Evolutionary conservation across 2,329 filamentous ascomycete genomes (phyloP).

Genomic region (Emergomyces pasteurianus): DNA sequence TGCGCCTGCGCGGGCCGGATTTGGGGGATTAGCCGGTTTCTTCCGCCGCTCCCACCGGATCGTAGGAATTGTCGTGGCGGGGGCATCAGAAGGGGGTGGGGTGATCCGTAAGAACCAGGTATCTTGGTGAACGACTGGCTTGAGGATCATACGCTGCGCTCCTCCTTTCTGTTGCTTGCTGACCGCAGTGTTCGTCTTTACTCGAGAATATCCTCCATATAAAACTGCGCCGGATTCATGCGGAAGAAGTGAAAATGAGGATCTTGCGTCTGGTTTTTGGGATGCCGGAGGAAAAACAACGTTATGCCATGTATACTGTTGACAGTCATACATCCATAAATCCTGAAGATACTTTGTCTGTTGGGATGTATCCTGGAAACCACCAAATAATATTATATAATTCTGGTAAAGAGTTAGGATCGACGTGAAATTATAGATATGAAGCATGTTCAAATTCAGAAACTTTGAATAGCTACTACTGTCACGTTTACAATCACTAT

Average conservation of each 20-base stretch:
- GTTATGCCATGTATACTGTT: conserved; percentile 72
- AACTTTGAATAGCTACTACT: too few relatives aligned
- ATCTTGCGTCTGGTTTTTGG: conserved; percentile 79
- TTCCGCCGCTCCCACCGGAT: conserved; percentile 90
- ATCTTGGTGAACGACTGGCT: conserved; percentile 86
- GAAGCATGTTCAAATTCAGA: neutral
- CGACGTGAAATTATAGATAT: neutral
- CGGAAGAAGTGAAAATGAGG: conserved; percentile 82
- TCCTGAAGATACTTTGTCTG: conserved; percentile 90
- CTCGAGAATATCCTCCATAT: conserved; percentile 85
- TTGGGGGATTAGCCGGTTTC: conserved; percentile 78
- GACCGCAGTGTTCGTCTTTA: conserved; percentile 54
- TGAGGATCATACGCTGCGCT: conserved; percentile 57
- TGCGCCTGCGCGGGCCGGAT: conserved; percentile 69
- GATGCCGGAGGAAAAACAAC: conserved; percentile 64
- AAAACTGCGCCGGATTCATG: conserved; percentile 83
- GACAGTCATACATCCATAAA: conserved; percentile 89
- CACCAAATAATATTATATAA: conserved; percentile 89
- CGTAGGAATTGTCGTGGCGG: conserved; percentile 52
- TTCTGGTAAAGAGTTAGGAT: conserved; percentile 37
- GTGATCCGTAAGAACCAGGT: conserved; percentile 83
- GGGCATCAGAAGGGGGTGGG: conserved; percentile 56
- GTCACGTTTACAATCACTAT: neutral
- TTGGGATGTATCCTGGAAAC: conserved; percentile 93
- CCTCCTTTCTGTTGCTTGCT: conserved; percentile 50